Conservation (phyloP, 1,284 basidiomycete genomes). For the Hypsizygus ulmarius region DNA sequence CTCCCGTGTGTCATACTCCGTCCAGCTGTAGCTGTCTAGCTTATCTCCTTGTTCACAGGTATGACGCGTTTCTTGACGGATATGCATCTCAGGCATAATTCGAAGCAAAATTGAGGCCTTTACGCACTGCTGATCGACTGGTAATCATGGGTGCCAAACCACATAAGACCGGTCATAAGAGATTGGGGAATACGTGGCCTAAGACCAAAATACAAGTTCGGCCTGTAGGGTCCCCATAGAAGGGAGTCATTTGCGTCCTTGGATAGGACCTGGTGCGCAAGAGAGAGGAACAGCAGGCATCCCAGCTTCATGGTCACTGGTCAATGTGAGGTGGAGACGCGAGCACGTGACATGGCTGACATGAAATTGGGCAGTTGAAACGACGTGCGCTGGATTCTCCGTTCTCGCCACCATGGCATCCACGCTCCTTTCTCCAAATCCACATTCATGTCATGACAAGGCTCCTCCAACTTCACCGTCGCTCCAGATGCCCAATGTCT, state of each 20-base stretch:
- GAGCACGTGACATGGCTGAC: slow-evolving; percentile 18
- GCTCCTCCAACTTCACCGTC: slow-evolving; percentile 8
- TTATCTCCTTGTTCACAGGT: slow-evolving; percentile 88
- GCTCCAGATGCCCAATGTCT: slow-evolving; percentile 56
- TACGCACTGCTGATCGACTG: slow-evolving; percentile 63
- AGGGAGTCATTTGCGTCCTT: slow-evolving; percentile 53
- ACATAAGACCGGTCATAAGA: slow-evolving; percentile 88
- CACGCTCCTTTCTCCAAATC: slow-evolving; percentile 12
- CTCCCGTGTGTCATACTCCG: slow-evolving; percentile 80
- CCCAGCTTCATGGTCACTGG: slow-evolving; percentile 25
- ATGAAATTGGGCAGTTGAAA: neutral
- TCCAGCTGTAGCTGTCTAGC: slow-evolving; percentile 83
- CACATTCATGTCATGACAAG: slow-evolving; percentile 3
- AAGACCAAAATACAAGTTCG: slow-evolving; percentile 91
- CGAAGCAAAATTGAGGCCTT: neutral
- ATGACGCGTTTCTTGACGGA: slow-evolving; percentile 69
- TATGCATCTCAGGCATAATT: neutral
- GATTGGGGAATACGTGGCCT: slow-evolving; percentile 82
- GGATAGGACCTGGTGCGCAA: slow-evolving; percentile 25
- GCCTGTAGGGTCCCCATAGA: slow-evolving; percentile 90
- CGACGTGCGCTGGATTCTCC: neutral
- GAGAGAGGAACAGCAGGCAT: slow-evolving; percentile 31
- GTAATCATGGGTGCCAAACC: slow-evolving; percentile 86
- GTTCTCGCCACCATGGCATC: slow-evolving; percentile 12
- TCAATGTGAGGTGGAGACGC: slow-evolving; percentile 3